phyloP scores from a whole-genome alignment of 129 eudicot species.

The Lactuca saligna region DNA sequence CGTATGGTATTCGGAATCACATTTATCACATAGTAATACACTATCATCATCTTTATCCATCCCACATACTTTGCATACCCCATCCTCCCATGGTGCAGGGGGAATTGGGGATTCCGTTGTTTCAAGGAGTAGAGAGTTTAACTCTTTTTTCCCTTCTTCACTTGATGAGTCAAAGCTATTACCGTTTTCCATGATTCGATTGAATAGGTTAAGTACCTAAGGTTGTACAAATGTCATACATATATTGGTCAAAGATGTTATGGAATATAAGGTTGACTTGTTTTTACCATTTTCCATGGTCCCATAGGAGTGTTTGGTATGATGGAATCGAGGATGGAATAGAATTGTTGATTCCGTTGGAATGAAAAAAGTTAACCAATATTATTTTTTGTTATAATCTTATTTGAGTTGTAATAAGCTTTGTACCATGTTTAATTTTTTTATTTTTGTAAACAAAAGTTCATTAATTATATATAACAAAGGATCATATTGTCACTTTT shows the following conservation, averaged over 20 bases:
- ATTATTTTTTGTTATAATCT: too few relatives aligned
- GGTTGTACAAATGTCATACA: neutral
- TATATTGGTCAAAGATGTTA: conserved; percentile 10
- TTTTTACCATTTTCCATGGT: neutral
- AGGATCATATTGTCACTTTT: too few relatives aligned
- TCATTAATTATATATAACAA: too few relatives aligned
- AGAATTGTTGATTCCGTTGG: too few relatives aligned
- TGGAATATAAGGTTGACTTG: neutral
- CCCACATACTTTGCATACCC: conserved; percentile 70
- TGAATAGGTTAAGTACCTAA: conserved; percentile 71
- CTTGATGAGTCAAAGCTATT: conserved; percentile 25
- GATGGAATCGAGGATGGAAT: neutral
- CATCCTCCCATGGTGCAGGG: conserved; percentile 61
- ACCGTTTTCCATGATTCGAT: conserved; percentile 38
- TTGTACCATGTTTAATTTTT: too few relatives aligned
- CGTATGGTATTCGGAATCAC: conserved; percentile 68
- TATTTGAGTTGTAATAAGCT: too few relatives aligned
- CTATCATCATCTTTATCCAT: conserved; percentile 60
- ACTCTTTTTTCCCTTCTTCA: conserved; percentile 59
- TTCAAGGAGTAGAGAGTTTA: conserved; percentile 40
- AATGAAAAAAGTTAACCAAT: too few relatives aligned
- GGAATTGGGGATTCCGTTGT: conserved; percentile 63
- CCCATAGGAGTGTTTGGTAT: neutral
- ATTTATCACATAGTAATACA: conserved; percentile 62
- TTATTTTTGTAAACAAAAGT: too few relatives aligned